Evolutionary conservation across 495 filamentous ascomycete species (phyloP).

Genomic region (Annulohypoxylon maeteangense): DNA sequence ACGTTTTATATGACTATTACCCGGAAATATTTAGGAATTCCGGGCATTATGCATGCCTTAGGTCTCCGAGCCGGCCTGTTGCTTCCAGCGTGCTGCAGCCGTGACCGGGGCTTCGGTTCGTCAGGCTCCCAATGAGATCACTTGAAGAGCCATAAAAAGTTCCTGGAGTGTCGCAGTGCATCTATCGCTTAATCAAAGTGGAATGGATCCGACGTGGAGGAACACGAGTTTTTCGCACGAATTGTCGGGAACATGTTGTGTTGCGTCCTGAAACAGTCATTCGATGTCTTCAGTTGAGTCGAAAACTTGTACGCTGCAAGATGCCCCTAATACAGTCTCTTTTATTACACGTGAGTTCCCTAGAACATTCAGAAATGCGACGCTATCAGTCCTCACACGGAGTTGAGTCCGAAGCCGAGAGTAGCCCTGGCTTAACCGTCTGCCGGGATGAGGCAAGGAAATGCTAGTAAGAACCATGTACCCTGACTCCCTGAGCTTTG

Average conservation of each 20-base stretch:
- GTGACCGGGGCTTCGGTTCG: constrained; percentile 13
- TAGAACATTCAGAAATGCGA: background rate
- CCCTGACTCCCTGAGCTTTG: background rate
- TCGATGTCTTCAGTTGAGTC: constrained; percentile 1
- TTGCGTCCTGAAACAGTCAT: background rate
- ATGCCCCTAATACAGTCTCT: background rate
- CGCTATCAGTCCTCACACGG: background rate
- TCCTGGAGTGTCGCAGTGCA: constrained; percentile 3
- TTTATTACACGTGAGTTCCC: background rate
- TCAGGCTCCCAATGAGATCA: constrained; percentile 17
- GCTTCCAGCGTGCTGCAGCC: constrained; percentile 15
- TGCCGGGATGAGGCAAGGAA: background rate
- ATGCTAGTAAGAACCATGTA: background rate
- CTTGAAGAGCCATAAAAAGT: constrained; percentile 2
- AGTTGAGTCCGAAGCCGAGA: background rate
- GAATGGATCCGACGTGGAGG: constrained; percentile 12
- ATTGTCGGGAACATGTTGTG: background rate
- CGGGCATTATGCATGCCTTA: background rate
- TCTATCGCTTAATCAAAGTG: constrained; percentile 13
- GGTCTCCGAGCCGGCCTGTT: constrained; percentile 23
- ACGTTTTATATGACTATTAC: background rate
- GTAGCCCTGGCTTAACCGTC: background rate
- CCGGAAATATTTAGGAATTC: constrained; percentile 7
- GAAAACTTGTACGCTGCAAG: background rate
- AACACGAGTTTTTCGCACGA: background rate